phyloP scores from a whole-genome alignment of 1,284 basidiomycete species.

The Cryptococcus hybrid region DNA sequence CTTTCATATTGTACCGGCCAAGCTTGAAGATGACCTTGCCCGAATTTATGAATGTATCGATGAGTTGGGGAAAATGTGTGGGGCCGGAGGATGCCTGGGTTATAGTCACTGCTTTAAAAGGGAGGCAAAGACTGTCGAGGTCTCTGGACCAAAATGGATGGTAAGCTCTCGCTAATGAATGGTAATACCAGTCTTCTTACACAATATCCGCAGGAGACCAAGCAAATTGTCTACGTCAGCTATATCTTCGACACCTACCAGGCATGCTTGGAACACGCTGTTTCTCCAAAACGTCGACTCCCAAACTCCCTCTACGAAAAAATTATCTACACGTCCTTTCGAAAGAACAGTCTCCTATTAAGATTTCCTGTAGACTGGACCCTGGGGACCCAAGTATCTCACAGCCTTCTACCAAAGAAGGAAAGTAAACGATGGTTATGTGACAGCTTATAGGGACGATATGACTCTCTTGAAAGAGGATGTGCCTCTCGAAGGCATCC shows the following conservation, averaged over 20 bases:
- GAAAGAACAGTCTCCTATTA: not conserved
- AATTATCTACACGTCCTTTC: slow-evolving; percentile 1
- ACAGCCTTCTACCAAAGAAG: not conserved
- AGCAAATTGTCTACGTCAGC: slow-evolving; percentile 24
- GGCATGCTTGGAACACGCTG: slow-evolving; percentile 15
- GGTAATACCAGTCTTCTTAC: not conserved
- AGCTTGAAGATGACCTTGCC: slow-evolving; percentile 51
- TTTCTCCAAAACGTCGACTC: not conserved
- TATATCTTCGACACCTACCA: slow-evolving; percentile 35
- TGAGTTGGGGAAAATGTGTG: slow-evolving; percentile 39
- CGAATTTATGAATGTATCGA: slow-evolving; percentile 30
- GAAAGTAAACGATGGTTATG: not conserved
- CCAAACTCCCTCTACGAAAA: slow-evolving; percentile 10
- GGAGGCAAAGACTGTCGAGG: slow-evolving; percentile 34
- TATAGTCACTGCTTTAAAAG: slow-evolving; percentile 39
- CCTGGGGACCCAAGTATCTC: not conserved
- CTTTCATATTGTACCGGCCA: slow-evolving; percentile 44
- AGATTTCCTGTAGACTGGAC: not conserved
- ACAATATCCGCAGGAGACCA: slow-evolving; percentile 14
- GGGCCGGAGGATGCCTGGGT: slow-evolving; percentile 23
- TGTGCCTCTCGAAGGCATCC: slow-evolving; percentile 36
- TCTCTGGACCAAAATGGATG: slow-evolving; percentile 26
- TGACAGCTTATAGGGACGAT: slow-evolving; percentile 13
- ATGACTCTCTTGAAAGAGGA: slow-evolving; percentile 28
- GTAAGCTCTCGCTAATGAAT: slow-evolving; percentile 13